phyloP scores from a whole-genome alignment of 371 early-diverging fungal genomes.

The Mucor lusitanicus region DNA sequence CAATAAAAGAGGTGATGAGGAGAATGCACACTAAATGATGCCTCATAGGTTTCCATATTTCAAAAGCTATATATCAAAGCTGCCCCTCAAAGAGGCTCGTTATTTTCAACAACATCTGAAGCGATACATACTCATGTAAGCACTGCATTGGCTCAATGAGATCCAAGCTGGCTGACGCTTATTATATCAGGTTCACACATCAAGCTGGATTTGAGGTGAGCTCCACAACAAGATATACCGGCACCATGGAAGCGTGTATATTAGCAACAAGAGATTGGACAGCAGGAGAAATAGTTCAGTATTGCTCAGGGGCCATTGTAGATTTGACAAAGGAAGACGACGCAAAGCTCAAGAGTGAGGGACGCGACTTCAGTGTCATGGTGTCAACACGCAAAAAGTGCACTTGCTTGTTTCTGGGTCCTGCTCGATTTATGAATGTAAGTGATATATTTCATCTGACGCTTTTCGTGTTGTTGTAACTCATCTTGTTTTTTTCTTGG shows the following conservation, averaged over 20 bases:
- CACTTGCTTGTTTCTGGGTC: slow-evolving; percentile 83
- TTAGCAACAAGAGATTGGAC: slow-evolving; percentile 72
- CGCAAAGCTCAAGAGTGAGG: slow-evolving; percentile 54
- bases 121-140: slow-evolving; percentile 37
- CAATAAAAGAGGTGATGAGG: neutral
- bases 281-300: slow-evolving; percentile 68
- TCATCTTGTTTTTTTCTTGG: neutral
- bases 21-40: neutral
- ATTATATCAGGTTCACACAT: slow-evolving; percentile 63
- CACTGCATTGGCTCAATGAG: too few relatives aligned
- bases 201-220: slow-evolving; percentile 78
- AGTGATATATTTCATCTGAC: neutral
- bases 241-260: slow-evolving; percentile 74
- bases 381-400: slow-evolving; percentile 63
- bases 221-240: slow-evolving; percentile 69
- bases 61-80: slow-evolving; percentile 15
- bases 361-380: slow-evolving; percentile 86
- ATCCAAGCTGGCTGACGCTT: too few relatives aligned
- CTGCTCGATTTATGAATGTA: slow-evolving; percentile 89
- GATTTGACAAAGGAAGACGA: slow-evolving; percentile 68
- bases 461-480: neutral
- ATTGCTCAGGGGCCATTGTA: slow-evolving; percentile 75
- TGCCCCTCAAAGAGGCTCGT: slow-evolving; percentile 13
- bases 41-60: slow-evolving; percentile 31
- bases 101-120: slow-evolving; percentile 32